phyloP scores from a whole-genome alignment of 345 rosid genomes.

The Salix purpurea region DNA sequence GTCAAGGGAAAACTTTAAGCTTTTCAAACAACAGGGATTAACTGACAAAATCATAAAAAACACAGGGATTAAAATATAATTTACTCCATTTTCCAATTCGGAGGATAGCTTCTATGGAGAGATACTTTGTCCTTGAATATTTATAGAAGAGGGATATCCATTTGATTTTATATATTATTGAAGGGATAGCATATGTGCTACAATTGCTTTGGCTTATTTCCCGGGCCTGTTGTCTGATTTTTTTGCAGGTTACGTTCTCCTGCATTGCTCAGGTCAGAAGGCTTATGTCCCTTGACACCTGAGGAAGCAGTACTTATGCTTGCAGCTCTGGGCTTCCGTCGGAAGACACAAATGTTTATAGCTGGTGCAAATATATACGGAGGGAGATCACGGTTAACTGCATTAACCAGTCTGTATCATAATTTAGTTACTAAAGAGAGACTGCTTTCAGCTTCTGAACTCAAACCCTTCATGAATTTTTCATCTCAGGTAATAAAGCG shows the following conservation, averaged over 20 bases:
- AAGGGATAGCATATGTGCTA: background rate
- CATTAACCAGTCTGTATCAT: conserved; percentile 78
- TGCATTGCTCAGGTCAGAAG: conserved; percentile 64
- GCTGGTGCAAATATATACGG: conserved; percentile 93
- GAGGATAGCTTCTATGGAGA: background rate
- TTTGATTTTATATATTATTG: background rate
- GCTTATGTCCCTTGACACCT: conserved; percentile 86
- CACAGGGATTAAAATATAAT: too few relatives aligned
- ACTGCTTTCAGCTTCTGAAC: conserved; percentile 66
- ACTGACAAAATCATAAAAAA: too few relatives aligned
- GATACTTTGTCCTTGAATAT: background rate
- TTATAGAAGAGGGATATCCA: background rate
- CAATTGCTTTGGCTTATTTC: background rate
- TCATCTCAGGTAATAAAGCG: conserved; percentile 73
- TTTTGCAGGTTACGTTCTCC: conserved; percentile 71
- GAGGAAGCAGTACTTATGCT: conserved; percentile 95
- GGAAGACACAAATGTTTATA: conserved; percentile 68
- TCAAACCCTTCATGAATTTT: conserved; percentile 74
- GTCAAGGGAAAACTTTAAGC: too few relatives aligned
- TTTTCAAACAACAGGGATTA: too few relatives aligned
- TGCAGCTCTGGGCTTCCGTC: conserved; percentile 84
- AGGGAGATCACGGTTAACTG: conserved; percentile 55
- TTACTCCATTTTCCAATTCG: background rate
- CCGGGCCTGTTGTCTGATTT: conserved; percentile 1
- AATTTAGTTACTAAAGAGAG: conserved; percentile 89